phyloP scores from a whole-genome alignment of 1,284 basidiomycete species.

The Ustilago curta region DNA sequence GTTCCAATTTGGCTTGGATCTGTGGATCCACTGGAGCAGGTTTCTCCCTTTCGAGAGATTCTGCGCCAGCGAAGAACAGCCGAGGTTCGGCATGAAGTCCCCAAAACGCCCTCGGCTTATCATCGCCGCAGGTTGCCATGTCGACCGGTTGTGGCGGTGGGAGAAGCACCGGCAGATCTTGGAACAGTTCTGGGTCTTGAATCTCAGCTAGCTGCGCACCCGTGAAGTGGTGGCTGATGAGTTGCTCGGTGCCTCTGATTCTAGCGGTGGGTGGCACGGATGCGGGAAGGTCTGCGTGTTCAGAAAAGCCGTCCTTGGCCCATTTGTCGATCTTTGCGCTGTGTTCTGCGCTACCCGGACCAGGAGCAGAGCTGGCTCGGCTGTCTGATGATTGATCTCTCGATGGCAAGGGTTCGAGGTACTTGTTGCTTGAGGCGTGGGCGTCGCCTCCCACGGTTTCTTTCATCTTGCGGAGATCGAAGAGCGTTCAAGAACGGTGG shows the following conservation, averaged over 20 bases:
- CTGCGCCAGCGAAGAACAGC: neutral
- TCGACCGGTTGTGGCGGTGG: constrained; percentile 17
- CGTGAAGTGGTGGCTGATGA: constrained; percentile 1
- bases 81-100: neutral
- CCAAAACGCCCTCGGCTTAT: constrained; percentile 15
- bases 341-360: neutral
- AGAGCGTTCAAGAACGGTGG: constrained; percentile 1
- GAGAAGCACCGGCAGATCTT: constrained; percentile 13
- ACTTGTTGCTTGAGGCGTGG: neutral
- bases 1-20: constrained; percentile 74
- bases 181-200: constrained; percentile 15
- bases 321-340: neutral
- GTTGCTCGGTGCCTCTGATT: constrained; percentile 4
- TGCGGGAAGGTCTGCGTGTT: neutral
- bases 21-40: constrained; percentile 6
- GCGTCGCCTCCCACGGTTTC: neutral
- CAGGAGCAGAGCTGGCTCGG: neutral
- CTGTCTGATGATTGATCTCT: neutral
- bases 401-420: neutral
- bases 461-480: neutral
- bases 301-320: neutral
- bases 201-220: constrained; percentile 8
- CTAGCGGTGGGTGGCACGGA: neutral
- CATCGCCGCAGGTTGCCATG: neutral
- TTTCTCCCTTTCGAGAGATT: no score